phyloP scores from a whole-genome alignment of 1,284 basidiomycete genomes.

The Tylopilus sp. region DNA sequence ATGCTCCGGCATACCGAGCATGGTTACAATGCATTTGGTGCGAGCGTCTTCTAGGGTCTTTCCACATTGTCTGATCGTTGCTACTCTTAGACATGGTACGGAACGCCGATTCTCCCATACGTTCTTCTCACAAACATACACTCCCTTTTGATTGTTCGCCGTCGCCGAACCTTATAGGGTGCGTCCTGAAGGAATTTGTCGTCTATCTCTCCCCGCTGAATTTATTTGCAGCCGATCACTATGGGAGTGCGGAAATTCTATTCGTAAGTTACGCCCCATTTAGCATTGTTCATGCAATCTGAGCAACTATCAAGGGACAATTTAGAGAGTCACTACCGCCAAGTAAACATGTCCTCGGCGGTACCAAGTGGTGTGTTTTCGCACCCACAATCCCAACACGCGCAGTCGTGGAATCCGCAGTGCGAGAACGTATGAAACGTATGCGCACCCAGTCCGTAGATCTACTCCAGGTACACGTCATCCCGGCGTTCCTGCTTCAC shows the following conservation, averaged over 20 bases:
- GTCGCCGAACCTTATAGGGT: slow-evolving; percentile 19
- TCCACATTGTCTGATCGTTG: slow-evolving; percentile 5
- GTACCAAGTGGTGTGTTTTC: slow-evolving; percentile 84
- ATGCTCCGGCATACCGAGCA: slow-evolving; percentile 64
- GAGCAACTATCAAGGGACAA: slow-evolving; percentile 54
- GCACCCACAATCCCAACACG: slow-evolving; percentile 52
- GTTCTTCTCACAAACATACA: slow-evolving; percentile 23
- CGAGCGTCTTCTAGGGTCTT: slow-evolving; percentile 8
- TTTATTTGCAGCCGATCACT: slow-evolving; percentile 66
- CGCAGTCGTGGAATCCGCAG: slow-evolving; percentile 57
- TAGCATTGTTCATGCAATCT: not conserved
- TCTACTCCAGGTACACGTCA: slow-evolving; percentile 59
- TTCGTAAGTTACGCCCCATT: slow-evolving; percentile 51
- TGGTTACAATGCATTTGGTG: slow-evolving; percentile 76
- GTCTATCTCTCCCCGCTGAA: slow-evolving; percentile 6
- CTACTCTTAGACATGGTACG: slow-evolving; percentile 54
- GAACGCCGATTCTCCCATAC: slow-evolving; percentile 7
- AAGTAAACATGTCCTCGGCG: slow-evolving; percentile 55
- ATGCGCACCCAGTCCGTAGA: slow-evolving; percentile 56
- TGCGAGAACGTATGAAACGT: slow-evolving; percentile 64
- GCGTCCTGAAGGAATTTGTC: not conserved
- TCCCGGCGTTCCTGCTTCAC: not conserved
- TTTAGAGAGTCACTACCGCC: slow-evolving; percentile 51
- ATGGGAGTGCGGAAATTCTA: slow-evolving; percentile 75
- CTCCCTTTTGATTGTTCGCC: slow-evolving; percentile 4